phyloP scores from a whole-genome alignment of 2,329 filamentous ascomycete genomes.

The Aaosphaeria pasadenensis region DNA sequence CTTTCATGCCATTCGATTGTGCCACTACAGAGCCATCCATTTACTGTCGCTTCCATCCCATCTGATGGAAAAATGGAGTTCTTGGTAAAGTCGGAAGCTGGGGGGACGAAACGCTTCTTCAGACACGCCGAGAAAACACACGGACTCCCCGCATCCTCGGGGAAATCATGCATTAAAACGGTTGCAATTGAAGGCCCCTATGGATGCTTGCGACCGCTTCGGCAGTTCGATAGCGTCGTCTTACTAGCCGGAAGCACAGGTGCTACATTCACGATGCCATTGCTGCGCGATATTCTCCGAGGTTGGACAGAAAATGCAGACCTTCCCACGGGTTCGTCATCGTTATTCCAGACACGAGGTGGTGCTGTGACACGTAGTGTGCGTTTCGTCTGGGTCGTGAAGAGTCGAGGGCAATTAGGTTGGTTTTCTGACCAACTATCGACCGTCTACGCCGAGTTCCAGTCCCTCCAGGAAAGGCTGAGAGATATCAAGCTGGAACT shows the following conservation, averaged over 20 bases:
- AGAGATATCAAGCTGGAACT: slow-evolving; percentile 48
- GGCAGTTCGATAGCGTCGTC: slow-evolving; percentile 60
- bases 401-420: slow-evolving; percentile 49
- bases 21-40: slow-evolving; percentile 62
- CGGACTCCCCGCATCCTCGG: slow-evolving; percentile 6
- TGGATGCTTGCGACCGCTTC: slow-evolving; percentile 49
- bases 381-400: slow-evolving; percentile 59
- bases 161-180: slow-evolving; percentile 19
- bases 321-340: slow-evolving; percentile 1
- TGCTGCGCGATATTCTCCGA: slow-evolving; percentile 56
- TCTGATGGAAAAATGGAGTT: slow-evolving; percentile 57
- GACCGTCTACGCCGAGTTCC: slow-evolving; percentile 42
- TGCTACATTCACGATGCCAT: slow-evolving; percentile 56
- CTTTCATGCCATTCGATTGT: slow-evolving; percentile 56
- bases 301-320: slow-evolving; percentile 38
- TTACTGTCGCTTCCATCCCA: slow-evolving; percentile 59
- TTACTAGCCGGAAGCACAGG: slow-evolving; percentile 61
- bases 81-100: slow-evolving; percentile 53
- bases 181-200: slow-evolving; percentile 57
- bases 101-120: slow-evolving; percentile 52
- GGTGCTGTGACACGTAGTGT: slow-evolving; percentile 48
- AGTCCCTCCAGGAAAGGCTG: slow-evolving; percentile 34
- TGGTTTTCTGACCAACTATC: slow-evolving; percentile 55
- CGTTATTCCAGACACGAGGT: slow-evolving; percentile 14
- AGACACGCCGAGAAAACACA: slow-evolving; percentile 47